Base-by-base conservation (phyloP, 768 basidiomycete genomes). In the Podaxis sp. region DNA sequence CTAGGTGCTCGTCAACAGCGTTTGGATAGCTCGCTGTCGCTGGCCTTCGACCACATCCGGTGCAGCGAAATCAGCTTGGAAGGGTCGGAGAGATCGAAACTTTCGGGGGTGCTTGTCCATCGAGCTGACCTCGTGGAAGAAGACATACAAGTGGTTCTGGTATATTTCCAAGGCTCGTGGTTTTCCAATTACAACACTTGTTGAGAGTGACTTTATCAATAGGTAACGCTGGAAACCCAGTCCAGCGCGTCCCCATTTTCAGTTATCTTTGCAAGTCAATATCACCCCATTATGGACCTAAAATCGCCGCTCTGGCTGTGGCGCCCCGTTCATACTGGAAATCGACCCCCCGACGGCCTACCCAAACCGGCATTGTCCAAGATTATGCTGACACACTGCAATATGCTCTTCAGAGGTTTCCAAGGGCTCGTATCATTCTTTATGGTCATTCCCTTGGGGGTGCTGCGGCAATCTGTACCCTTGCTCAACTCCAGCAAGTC, bases 361-460 rank as follows among this genome's bases (percentile, higher is more conserved):
- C 80, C 0, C 71, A 84, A 62, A 26, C 54, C 0, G 77, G 77
- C 11, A 68, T 84, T 52, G 65, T 76, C 36, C 59, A 69, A 0
- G 83, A 85, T 68, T 84, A 84, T 66, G 57, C 40, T 1, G 63
- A 69, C 8, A 71, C 73, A 12, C 70, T 81, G 17, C 44, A 66
- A 4, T 70, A 80, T 65, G 68, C 75, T 4, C 64, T 75, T 17
- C 15, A 48, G 6, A 71, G 66, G 2, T 82, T 74, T 36, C 80
- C 80, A 0, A 24, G 52, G 15, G 68, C 74, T 2, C 62, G 61
- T 5, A 66, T 82, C 55, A 67, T 80, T 9, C 52, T 82, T 4
- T 82, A 80, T 65, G 82, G 81, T 0, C 83, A 84, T 68, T 82
- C 81, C 2, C 74, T 85, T 3, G 84, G 84, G 4, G 83, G 76